phyloP scores from a whole-genome alignment of 1,284 basidiomycete species.

The Ceratobasidium sp. region DNA sequence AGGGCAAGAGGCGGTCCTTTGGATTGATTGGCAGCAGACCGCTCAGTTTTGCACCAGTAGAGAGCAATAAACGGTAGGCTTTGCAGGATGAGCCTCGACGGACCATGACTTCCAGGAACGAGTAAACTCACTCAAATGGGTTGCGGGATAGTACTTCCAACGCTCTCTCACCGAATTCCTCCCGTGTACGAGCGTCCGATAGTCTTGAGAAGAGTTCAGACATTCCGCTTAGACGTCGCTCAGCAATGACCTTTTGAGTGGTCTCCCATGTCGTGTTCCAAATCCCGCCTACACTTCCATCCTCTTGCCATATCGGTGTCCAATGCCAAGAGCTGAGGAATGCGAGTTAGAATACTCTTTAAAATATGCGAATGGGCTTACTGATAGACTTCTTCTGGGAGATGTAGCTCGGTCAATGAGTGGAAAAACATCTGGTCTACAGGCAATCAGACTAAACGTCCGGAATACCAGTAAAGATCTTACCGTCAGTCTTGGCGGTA shows the following conservation, averaged over 20 bases:
- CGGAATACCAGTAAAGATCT: background rate
- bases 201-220: background rate
- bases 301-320: conserved; percentile 18
- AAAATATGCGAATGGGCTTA: background rate
- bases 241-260: conserved; percentile 43
- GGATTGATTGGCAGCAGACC: background rate
- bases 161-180: background rate
- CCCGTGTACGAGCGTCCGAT: background rate
- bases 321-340: conserved; percentile 4
- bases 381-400: background rate
- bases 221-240: conserved; percentile 39
- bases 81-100: background rate
- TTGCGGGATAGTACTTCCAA: background rate
- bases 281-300: conserved; percentile 10
- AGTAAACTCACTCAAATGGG: background rate
- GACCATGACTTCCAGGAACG: background rate
- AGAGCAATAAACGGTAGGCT: conserved; percentile 26
- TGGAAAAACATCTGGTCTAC: background rate
- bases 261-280: conserved; percentile 40
- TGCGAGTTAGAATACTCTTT: background rate
- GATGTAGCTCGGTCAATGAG: background rate
- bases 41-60: conserved; percentile 36
- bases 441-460: background rate
- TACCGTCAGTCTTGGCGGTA: background rate
- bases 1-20: background rate